Conservation (phyloP, 768 basidiomycete genomes). For the Inosperma sp. region DNA sequence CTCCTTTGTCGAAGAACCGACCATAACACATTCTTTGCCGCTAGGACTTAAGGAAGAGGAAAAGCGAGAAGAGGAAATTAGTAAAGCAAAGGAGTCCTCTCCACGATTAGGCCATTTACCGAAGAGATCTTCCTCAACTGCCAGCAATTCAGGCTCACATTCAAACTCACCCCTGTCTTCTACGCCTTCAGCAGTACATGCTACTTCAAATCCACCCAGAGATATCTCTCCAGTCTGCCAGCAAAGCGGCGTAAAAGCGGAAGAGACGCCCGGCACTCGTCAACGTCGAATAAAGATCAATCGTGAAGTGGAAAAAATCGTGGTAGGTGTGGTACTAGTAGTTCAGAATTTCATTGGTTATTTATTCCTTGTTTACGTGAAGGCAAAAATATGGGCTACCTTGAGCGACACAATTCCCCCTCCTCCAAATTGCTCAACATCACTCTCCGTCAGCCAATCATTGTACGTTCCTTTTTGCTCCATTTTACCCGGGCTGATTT, state of each 20-base stretch:
- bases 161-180: neutral
- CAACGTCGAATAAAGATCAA: slow-evolving; percentile 48
- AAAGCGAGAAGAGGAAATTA: neutral
- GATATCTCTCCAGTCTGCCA: too few species aligned
- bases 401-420: slow-evolving; percentile 62
- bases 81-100: neutral
- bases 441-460: slow-evolving; percentile 24
- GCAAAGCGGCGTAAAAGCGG: slow-evolving; percentile 16
- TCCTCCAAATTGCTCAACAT: slow-evolving; percentile 33
- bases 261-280: slow-evolving; percentile 14
- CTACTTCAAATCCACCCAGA: too few species aligned
- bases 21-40: slow-evolving; percentile 8
- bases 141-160: too few species aligned
- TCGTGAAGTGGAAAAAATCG: slow-evolving; percentile 58
- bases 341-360: neutral
- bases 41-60: neutral
- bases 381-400: slow-evolving; percentile 69
- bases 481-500: neutral
- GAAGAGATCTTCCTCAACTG: neutral
- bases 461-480: slow-evolving; percentile 15
- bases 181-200: neutral
- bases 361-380: neutral
- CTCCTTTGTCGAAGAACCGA: slow-evolving; percentile 14
- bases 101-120: neutral
- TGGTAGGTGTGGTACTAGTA: too few species aligned